Evolutionary conservation across 164 flowering plant species (phyloP), one percentile per base, ranked within the genome.

Genomic region (Echeveria elegans): DNA sequence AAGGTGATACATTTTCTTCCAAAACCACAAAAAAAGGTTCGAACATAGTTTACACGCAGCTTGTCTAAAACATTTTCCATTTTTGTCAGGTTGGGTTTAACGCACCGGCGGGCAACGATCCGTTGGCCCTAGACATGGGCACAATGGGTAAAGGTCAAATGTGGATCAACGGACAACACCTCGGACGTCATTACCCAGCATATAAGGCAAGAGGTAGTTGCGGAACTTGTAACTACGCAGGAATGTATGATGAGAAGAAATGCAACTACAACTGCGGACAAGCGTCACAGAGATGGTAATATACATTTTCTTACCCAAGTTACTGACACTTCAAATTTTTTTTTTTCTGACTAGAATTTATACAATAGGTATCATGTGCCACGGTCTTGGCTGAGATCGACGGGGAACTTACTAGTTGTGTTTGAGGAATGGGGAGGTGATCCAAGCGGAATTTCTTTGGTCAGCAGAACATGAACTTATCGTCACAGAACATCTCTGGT

Each of bases 1-100:
- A 92, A 88, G 88, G 99, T 91, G 64, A 79, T 82, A 92, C 94
- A n/a, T n/a, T n/a, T n/a, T n/a, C n/a, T n/a, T n/a, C n/a, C n/a
- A n/a, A n/a, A n/a, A n/a, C n/a, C n/a, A n/a, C n/a, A n/a, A n/a
- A n/a, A n/a, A n/a, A n/a, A n/a, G n/a, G n/a, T n/a, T n/a, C n/a
- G n/a, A n/a, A n/a, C n/a, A n/a, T n/a, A n/a, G n/a, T n/a, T n/a
- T n/a, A n/a, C n/a, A n/a, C n/a, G n/a, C n/a, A n/a, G n/a, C n/a
- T n/a, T n/a, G n/a, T n/a, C n/a, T n/a, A n/a, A n/a, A n/a, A n/a
- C n/a, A n/a, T n/a, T n/a, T n/a, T n/a, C n/a, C n/a, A n/a, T n/a
- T n/a, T n/a, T n/a, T n/a, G n/a, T n/a, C n/a, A n/a, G n/a, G 69
- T 89, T 18, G 74, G 75, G 36, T 89, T 92, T 68, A 70, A 77